Evolutionary conservation across 805 yeast genomes (phyloP), one percentile per base, ranked within the genome.

Genomic region (Kuraishia borneana): DNA sequence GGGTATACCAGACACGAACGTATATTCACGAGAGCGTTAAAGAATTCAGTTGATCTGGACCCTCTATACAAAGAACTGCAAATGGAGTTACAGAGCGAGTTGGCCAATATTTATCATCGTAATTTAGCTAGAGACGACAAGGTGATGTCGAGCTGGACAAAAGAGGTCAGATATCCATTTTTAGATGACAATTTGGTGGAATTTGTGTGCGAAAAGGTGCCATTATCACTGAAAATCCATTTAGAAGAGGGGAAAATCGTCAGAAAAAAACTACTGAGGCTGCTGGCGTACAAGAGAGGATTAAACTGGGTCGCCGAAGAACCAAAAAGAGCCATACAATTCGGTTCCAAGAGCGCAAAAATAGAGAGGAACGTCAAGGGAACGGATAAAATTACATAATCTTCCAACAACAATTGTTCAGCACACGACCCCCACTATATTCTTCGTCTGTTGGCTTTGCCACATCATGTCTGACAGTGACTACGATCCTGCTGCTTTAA

Each of bases 321-420:
- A 49, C 73, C 81, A 2, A 92, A 92, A 50, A 64, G 99, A 31
- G 99, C 99, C 0, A 87, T 92, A 39, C 98, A 92, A 50, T 92
- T 92, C 54, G 99, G 99, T 0, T 83, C 97, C 0, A 77, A 82
- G 42, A 80, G 95, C 50, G 98, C 99, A 1, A 94, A 89, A 54
- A 75, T 92, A 79, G 88, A 82, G 41, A 65, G 75, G 3, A 89
- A 89, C 1, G 63, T 70, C 27, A 80, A 76, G 46, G 97, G 97
- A 0, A 81, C 88, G 0, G 92, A 80, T 45, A 45, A 55, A 35
- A 16, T 35, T 36, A 61, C 20, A 39, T 30, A 30, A 17, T n/a
- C 14, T n/a, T 12, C n/a, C n/a, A n/a, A 7, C 23, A 7, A 10
- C 23, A 7, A 7, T 21, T 21, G 23, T 21, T 21, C 10, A 7